These are phyloP conservation scores for Rhizopogon salebrosus DNA, from an alignment of 768 basidiomycete genomes.

Conservation along the genomic window DNA sequence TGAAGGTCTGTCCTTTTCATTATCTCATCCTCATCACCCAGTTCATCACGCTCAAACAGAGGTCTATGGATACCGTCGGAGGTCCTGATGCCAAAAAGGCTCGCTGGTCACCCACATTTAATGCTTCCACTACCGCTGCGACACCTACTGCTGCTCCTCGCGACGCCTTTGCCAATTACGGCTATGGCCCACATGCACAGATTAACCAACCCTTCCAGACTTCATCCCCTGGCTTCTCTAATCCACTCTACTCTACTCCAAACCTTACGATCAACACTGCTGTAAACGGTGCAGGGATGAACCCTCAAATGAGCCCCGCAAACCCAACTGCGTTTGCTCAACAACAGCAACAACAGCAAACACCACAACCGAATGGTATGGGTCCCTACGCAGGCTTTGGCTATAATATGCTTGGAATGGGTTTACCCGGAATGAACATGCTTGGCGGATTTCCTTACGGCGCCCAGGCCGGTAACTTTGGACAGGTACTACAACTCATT, in stretches of 20 bases:
- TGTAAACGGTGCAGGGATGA: conserved; percentile 43
- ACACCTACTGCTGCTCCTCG: conserved; percentile 37
- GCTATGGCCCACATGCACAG: conserved; percentile 73
- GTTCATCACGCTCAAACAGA: conserved; percentile 38
- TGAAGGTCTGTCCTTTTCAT: conserved; percentile 56
- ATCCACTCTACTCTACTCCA: conserved; percentile 69
- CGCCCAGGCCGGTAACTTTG: conserved; percentile 65
- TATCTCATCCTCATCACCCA: background rate
- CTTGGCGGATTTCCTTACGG: conserved; percentile 69
- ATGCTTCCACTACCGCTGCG: conserved; percentile 29
- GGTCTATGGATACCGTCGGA: conserved; percentile 79
- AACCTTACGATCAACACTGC: conserved; percentile 62
- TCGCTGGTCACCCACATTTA: conserved; percentile 76
- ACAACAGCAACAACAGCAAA: conserved; percentile 30
- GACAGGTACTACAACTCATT: conserved; percentile 43
- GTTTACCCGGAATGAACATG: conserved; percentile 69
- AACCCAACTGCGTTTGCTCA: conserved; percentile 53
- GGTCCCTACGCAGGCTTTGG: conserved; percentile 58
- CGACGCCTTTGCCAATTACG: conserved; percentile 82
- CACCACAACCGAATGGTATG: conserved; percentile 39
- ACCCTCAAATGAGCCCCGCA: conserved; percentile 59
- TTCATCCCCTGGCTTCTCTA: conserved; percentile 45
- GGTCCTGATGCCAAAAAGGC: conserved; percentile 88
- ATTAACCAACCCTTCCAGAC: conserved; percentile 50
- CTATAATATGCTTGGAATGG: conserved; percentile 80